Percentiles rank a stretch among this genome's conserved stretches.
phyloP scores from a whole-genome alignment of 192 early-diverging fungal species.

The Umbelopsis sp. region DNA sequence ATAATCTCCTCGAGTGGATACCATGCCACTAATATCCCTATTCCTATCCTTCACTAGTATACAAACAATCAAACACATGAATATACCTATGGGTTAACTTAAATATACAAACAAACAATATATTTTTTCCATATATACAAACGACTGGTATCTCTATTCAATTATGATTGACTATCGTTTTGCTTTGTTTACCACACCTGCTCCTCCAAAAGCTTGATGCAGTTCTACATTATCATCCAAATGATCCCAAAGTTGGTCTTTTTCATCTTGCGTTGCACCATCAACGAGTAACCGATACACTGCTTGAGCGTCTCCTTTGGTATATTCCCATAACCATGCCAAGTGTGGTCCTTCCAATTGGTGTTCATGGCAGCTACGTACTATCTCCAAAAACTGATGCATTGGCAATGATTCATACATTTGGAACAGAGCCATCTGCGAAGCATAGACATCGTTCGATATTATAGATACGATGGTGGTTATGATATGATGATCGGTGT shows the following conservation, averaged over 20 bases:
- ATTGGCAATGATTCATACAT: conserved; percentile 20
- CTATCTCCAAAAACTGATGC: conserved; percentile 18
- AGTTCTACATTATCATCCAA: conserved; percentile 31
- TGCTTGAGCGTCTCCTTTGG: not conserved
- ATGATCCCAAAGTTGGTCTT: conserved; percentile 10
- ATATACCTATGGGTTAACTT: too few species aligned
- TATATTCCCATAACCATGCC: conserved; percentile 33
- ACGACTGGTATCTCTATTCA: not conserved
- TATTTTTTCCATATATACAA: not conserved
- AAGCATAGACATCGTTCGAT: conserved; percentile 28
- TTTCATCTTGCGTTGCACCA: not conserved
- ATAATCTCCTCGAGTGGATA: too few species aligned
- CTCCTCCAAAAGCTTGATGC: conserved; percentile 29
- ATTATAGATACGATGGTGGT: conserved; percentile 25
- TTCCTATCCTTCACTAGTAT: too few species aligned
- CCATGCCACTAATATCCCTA: too few species aligned
- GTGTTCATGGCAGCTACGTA: conserved; percentile 2
- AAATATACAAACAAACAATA: too few species aligned
- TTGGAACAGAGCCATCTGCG: conserved; percentile 24
- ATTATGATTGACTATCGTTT: not conserved
- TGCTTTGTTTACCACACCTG: not conserved
- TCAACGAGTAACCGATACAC: conserved; percentile 2
- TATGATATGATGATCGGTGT: conserved; percentile 30
- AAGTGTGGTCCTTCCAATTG: conserved; percentile 22
- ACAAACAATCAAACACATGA: too few species aligned